Conservation (phyloP, 2,329 filamentous ascomycete genomes). For the Arthroderma sp. region DNA sequence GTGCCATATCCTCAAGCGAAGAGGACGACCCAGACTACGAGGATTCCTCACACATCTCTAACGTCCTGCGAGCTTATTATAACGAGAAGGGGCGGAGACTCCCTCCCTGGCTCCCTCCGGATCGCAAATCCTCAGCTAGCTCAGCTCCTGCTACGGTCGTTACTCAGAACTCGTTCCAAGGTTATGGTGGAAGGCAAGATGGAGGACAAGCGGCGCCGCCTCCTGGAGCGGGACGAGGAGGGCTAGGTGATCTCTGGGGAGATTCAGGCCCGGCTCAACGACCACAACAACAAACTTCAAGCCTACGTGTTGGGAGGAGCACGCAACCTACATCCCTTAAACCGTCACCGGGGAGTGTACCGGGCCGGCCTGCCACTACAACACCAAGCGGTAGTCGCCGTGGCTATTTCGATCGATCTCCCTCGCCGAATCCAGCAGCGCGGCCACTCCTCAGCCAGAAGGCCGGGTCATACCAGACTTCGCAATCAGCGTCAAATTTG, state of each 20-base stretch:
- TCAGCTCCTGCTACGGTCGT: constrained; percentile 27
- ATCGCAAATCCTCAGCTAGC: constrained; percentile 61
- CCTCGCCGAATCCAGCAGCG: constrained; percentile 23
- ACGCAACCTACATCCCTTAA: constrained; percentile 7
- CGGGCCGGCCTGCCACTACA: constrained; percentile 6
- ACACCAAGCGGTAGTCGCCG: background rate
- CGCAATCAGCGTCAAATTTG: constrained; percentile 16
- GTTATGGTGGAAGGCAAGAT: constrained; percentile 15
- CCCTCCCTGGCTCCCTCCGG: constrained; percentile 76
- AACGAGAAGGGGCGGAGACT: constrained; percentile 69
- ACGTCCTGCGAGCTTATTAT: constrained; percentile 87
- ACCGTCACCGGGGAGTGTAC: constrained; percentile 9
- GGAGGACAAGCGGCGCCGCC: constrained; percentile 18
- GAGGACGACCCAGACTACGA: constrained; percentile 38
- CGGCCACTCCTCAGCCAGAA: constrained; percentile 60
- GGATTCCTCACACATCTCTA: constrained; percentile 89
- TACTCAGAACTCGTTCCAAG: constrained; percentile 41
- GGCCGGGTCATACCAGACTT: constrained; percentile 59
- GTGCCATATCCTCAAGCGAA: constrained; percentile 30
- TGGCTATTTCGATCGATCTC: constrained; percentile 7
- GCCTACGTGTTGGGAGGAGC: constrained; percentile 24
- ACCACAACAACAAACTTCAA: constrained; percentile 23
- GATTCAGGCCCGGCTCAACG: constrained; percentile 26
- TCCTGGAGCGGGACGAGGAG: constrained; percentile 28
- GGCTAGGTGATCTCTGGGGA: constrained; percentile 48